These are phyloP conservation scores for Pelagophyceae sp. DNA, from an alignment of 352 stramenopile genomes.

Conservation along the genomic window DNA sequence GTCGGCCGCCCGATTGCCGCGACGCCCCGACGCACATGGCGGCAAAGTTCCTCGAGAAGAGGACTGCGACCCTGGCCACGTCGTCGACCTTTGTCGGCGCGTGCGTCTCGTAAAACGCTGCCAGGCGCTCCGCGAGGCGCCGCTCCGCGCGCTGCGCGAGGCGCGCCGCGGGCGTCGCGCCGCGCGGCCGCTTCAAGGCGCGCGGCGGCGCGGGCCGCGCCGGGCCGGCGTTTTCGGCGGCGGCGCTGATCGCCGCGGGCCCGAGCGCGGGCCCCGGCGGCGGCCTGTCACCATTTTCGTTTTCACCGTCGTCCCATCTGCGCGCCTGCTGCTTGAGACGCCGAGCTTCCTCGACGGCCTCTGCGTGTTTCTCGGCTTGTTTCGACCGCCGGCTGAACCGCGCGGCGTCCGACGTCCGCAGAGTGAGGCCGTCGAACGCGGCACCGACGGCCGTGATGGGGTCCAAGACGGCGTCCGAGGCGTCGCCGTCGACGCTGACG, in stretches of 20 bases:
- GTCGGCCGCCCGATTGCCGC: too few relatives aligned
- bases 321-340: too few relatives aligned
- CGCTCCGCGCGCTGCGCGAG: not conserved
- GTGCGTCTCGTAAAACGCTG: not conserved
- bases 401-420: too few relatives aligned
- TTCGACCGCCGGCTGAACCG: too few relatives aligned
- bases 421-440: constrained; percentile 6
- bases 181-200: not conserved
- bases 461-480: not conserved
- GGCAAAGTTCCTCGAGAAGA: not conserved
- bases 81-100: not conserved
- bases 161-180: not conserved
- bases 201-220: not conserved
- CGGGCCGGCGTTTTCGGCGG: not conserved
- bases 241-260: not conserved
- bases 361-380: too few relatives aligned
- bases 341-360: too few relatives aligned
- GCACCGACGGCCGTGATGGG: not conserved
- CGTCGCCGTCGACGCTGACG: not conserved
- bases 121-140: not conserved
- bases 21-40: too few relatives aligned
- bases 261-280: not conserved
- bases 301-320: too few relatives aligned
- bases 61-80: not conserved
- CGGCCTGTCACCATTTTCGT: too few relatives aligned